These are phyloP conservation scores for Fusarium sp. DNA, from an alignment of 2,329 filamentous ascomycete genomes.

Conservation along the genomic window DNA sequence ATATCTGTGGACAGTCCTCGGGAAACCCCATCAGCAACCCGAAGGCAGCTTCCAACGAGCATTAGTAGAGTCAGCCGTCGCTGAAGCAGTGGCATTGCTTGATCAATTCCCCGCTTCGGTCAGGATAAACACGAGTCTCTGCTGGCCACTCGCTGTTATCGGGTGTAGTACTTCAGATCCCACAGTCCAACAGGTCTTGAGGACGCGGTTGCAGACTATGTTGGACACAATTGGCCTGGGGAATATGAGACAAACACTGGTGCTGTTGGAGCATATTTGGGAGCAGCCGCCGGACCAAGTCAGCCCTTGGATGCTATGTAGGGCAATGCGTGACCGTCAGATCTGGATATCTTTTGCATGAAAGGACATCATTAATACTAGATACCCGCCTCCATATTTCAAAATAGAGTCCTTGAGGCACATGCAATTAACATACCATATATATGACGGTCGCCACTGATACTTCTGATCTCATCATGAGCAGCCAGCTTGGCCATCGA, in stretches of 20 bases:
- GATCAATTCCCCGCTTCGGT: slow-evolving; percentile 45
- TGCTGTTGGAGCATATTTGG: slow-evolving; percentile 56
- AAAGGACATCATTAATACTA: slow-evolving; percentile 11
- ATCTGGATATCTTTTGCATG: slow-evolving; percentile 61
- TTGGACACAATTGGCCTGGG: slow-evolving; percentile 52
- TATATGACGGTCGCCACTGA: background rate
- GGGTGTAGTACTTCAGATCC: slow-evolving; percentile 49
- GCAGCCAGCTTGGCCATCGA: background rate
- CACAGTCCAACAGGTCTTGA: slow-evolving; percentile 49
- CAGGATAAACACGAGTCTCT: slow-evolving; percentile 52
- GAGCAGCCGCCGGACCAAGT: slow-evolving; percentile 42
- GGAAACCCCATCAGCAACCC: slow-evolving; percentile 38
- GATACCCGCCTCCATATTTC: slow-evolving; percentile 19
- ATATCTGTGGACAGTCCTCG: slow-evolving; percentile 52
- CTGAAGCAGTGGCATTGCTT: slow-evolving; percentile 45
- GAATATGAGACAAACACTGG: slow-evolving; percentile 55
- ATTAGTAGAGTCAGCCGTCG: slow-evolving; percentile 43
- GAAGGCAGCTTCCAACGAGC: slow-evolving; percentile 35
- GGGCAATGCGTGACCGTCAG: slow-evolving; percentile 56
- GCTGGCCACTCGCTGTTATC: slow-evolving; percentile 52
- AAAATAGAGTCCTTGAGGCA: slow-evolving; percentile 15
- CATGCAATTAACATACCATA: background rate
- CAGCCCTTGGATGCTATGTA: slow-evolving; percentile 56
- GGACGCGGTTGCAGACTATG: slow-evolving; percentile 48
- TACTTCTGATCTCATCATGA: background rate